Conservation (phyloP, 371 early-diverging fungal genomes). For the Nematocida sp. region DNA sequence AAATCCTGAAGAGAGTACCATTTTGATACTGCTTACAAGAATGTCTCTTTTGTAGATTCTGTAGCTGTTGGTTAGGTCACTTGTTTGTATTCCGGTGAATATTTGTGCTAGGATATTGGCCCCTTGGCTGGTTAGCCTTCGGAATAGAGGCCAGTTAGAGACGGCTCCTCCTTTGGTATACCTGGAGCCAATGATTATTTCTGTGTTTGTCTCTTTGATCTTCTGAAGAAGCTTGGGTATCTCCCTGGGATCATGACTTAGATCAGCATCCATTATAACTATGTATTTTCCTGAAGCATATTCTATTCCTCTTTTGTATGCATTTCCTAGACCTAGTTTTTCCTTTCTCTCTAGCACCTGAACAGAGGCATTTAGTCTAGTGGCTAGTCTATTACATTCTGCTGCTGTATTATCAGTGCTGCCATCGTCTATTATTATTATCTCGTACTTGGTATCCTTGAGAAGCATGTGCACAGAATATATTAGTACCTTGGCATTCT, state of each 20-base stretch:
- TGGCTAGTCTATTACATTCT: conserved; percentile 74
- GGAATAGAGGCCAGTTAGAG: conserved; percentile 91
- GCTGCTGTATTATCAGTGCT: conserved; percentile 94
- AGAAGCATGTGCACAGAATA: conserved; percentile 80
- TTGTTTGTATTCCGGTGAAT: conserved; percentile 74
- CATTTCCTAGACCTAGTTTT: conserved; percentile 89
- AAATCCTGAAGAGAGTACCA: conserved; percentile 83
- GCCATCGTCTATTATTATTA: conserved; percentile 91
- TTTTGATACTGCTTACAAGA: conserved; percentile 73
- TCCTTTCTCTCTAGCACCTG: conserved; percentile 80
- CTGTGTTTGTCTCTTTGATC: conserved; percentile 70
- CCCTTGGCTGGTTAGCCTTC: conserved; percentile 86
- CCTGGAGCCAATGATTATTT: conserved; percentile 89
- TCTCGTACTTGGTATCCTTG: conserved; percentile 73
- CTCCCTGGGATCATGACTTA: conserved; percentile 95
- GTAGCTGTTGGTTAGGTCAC: conserved; percentile 91
- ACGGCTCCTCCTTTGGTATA: conserved; percentile 74
- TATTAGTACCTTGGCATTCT: conserved; percentile 83
- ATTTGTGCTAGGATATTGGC: conserved; percentile 89
- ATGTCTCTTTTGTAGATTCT: conserved; percentile 86
- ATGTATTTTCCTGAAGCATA: conserved; percentile 83
- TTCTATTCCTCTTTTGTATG: conserved; percentile 86
- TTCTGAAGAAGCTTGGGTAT: conserved; percentile 70
- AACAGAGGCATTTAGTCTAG: conserved; percentile 48
- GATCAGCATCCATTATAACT: conserved; percentile 95